Evolutionary conservation across 371 early-diverging fungal genomes (phyloP).

Genomic region (Apophysomyces trapeziformis): DNA sequence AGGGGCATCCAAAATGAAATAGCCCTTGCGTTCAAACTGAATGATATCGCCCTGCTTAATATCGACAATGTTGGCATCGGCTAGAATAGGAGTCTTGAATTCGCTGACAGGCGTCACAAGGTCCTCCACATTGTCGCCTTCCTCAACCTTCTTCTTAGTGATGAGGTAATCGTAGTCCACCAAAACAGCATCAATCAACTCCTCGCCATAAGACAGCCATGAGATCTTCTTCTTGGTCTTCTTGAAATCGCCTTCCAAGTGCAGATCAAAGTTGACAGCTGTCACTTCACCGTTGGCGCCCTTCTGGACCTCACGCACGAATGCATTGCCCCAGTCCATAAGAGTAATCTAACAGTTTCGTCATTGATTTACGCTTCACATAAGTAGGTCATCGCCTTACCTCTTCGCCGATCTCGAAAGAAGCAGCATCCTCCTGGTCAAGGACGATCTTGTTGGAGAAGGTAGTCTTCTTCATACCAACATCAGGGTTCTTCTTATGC

Average conservation of each 20-base stretch:
- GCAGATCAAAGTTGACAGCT: constrained; percentile 65
- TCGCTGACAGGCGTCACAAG: constrained; percentile 90
- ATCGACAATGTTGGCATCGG: constrained; percentile 71
- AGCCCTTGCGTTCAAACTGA: constrained; percentile 99
- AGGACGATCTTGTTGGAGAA: constrained; percentile 83
- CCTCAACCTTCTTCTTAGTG: constrained; percentile 97
- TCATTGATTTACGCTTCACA: too few relatives aligned
- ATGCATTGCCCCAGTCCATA: constrained; percentile 99
- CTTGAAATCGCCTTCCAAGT: constrained; percentile 97
- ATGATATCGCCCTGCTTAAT: constrained; percentile 84
- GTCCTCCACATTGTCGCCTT: constrained; percentile 87
- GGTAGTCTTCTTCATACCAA: constrained; percentile 90
- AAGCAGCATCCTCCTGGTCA: constrained; percentile 90
- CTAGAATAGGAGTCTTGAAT: constrained; percentile 71
- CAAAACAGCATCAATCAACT: constrained; percentile 69
- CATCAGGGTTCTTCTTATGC: constrained; percentile 96
- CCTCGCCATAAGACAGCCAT: constrained; percentile 84
- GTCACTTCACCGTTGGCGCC: constrained; percentile 61
- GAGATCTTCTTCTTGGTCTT: constrained; percentile 99
- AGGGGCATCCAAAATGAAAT: constrained; percentile 87
- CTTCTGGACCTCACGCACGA: constrained; percentile 72
- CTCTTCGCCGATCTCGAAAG: constrained; percentile 89
- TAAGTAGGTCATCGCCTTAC: constrained; percentile 25
- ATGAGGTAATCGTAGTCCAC: constrained; percentile 96
- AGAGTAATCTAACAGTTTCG: constrained; percentile 73